Conservation (phyloP, 2,329 filamentous ascomycete species). For the Diaporthe eres region DNA sequence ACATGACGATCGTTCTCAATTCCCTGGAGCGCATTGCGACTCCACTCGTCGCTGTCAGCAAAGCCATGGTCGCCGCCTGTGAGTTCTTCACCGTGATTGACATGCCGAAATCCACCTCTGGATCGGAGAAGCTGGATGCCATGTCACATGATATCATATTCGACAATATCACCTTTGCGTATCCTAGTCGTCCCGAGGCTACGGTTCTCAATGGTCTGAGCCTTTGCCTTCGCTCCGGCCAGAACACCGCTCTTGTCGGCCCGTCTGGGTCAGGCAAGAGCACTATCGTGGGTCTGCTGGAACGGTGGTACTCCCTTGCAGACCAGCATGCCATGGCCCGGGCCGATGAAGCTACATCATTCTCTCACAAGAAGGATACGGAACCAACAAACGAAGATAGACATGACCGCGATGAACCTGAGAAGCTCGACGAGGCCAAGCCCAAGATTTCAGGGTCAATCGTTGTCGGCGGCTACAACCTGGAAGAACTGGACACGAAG, state of each 20-base stretch:
- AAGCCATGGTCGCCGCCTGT: slow-evolving; percentile 68
- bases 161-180: slow-evolving; percentile 76
- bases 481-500: slow-evolving; percentile 69
- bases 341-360: neutral
- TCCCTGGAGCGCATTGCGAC: slow-evolving; percentile 69
- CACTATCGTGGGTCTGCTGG: slow-evolving; percentile 78
- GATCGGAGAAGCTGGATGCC: slow-evolving; percentile 53
- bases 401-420: slow-evolving; percentile 56
- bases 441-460: neutral
- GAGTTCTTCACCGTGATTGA: slow-evolving; percentile 69
- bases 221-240: slow-evolving; percentile 72
- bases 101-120: slow-evolving; percentile 53
- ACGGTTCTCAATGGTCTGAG: slow-evolving; percentile 66
- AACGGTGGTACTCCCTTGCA: slow-evolving; percentile 73
- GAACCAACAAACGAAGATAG: neutral
- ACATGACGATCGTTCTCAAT: slow-evolving; percentile 70
- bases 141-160: slow-evolving; percentile 69
- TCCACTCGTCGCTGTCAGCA: slow-evolving; percentile 68
- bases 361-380: neutral
- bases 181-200: slow-evolving; percentile 64
- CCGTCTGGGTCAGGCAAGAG: slow-evolving; percentile 88
- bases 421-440: slow-evolving; percentile 61
- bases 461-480: slow-evolving; percentile 26
- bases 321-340: neutral
- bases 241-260: slow-evolving; percentile 84